Evolutionary conservation across 768 basidiomycete species (phyloP), one percentile per base, ranked within the genome.

Genomic region (Leccinum ochraceum): DNA sequence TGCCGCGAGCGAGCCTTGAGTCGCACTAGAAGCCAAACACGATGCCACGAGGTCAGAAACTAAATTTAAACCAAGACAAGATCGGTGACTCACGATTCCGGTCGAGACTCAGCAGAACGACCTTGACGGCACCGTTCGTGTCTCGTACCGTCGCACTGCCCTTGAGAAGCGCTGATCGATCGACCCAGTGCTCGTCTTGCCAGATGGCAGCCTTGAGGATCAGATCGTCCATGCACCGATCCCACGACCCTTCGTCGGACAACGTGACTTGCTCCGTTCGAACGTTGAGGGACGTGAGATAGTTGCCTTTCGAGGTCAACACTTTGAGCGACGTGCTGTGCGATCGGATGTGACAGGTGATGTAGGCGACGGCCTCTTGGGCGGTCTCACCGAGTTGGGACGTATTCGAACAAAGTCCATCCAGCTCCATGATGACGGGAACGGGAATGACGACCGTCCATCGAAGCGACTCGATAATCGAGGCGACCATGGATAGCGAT

Each of bases 401-500:
- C 0, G 83, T 75, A 64, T 90, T 88, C 59, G 78, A 74, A 1
- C 83, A 80, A 8, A 98, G 85, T n/a, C 95, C 94, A 65, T 99
- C 96, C 8, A 99, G 87, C 67, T 99, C 97, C 82, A 95, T 98
- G 70, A 98, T 84, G 62, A 97, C 96, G 0, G 95, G 95, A 3
- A 98, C 83, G 4, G 97, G 97, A 0, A 99, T 79, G 60, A 99
- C 80, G 51, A 96, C 81, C 0, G 93, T 97, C 94, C 95, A 98
- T 28, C 78, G 79, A 17, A 86, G 75, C 61, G 86, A 87, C 72
- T 96, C 92, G 55, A 98, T 80, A 60, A 98, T 79, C 13, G 87
- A 82, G 0, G 83, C 74, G 60, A 99, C 80, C 64, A 89, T 78
- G 0, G 86, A 73, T 4, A 98, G 79, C 0, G 93, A 94, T 0